Conservation (phyloP, 371 early-diverging fungal species). For the Syncephalastrum sp. region DNA sequence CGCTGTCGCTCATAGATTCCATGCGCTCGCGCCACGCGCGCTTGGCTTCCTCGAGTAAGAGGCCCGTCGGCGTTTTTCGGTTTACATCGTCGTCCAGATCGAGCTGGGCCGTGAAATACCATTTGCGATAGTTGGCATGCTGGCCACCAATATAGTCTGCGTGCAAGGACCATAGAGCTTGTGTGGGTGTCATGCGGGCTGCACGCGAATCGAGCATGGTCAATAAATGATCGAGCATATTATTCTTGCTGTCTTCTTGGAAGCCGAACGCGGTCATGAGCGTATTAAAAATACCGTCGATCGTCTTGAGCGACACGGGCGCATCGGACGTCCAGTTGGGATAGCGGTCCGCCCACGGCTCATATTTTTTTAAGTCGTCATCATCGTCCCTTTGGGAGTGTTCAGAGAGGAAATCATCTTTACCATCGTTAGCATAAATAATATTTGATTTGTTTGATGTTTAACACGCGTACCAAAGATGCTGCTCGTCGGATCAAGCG, state of each 20-base stretch:
- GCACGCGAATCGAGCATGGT: slow-evolving; percentile 84
- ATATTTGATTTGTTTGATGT: too few species aligned
- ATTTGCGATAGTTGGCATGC: slow-evolving; percentile 82
- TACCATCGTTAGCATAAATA: too few species aligned
- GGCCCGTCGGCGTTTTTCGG: slow-evolving; percentile 26
- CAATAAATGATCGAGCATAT: slow-evolving; percentile 77
- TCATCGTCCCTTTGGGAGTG: too few species aligned
- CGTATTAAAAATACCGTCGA: slow-evolving; percentile 23
- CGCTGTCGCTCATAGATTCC: slow-evolving; percentile 66
- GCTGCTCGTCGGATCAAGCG: too few species aligned
- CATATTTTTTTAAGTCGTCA: too few species aligned
- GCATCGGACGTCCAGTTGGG: slow-evolving; percentile 24
- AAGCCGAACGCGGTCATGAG: slow-evolving; percentile 67
- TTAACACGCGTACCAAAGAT: too few species aligned
- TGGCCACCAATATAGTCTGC: slow-evolving; percentile 89
- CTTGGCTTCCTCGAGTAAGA: slow-evolving; percentile 56
- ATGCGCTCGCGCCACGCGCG: slow-evolving; percentile 74
- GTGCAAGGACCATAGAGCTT: slow-evolving; percentile 77
- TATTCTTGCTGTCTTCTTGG: slow-evolving; percentile 76
- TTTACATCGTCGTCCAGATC: slow-evolving; percentile 56
- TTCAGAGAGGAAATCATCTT: too few species aligned
- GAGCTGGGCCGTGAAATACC: slow-evolving; percentile 83
- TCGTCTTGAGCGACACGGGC: slow-evolving; percentile 10
- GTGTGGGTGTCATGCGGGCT: slow-evolving; percentile 72
- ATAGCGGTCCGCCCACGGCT: slow-evolving; percentile 13